Conservation (phyloP, 2,329 filamentous ascomycete genomes). For the Cladorrhinum sp. region DNA sequence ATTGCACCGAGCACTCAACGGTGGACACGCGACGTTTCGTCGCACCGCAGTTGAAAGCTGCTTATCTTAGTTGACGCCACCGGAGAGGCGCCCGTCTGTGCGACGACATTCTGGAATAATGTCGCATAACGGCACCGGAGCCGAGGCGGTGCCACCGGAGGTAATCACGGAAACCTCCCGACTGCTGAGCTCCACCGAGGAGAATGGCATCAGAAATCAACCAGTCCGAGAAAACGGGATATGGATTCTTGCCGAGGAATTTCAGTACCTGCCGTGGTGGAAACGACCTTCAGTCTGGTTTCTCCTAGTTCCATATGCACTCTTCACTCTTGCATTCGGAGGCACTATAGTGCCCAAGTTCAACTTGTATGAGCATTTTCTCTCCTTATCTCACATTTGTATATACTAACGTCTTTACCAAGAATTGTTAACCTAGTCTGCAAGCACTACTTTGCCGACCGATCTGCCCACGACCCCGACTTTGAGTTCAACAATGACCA, state of each 20-base stretch:
- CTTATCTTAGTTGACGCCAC: not conserved
- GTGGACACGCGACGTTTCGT: not conserved
- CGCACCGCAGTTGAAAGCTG: not conserved
- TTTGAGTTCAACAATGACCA: constrained; percentile 69
- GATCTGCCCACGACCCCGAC: constrained; percentile 54
- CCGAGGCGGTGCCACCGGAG: not conserved
- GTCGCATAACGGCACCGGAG: not conserved
- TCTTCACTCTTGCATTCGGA: constrained; percentile 84
- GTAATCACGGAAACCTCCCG: constrained; percentile 19
- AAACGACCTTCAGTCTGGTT: constrained; percentile 69
- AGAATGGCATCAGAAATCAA: constrained; percentile 18
- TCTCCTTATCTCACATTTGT: not conserved
- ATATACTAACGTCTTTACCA: constrained; percentile 6
- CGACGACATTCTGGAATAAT: not conserved
- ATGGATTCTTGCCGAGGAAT: constrained; percentile 57
- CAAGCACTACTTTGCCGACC: constrained; percentile 73
- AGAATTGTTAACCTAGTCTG: constrained; percentile 80
- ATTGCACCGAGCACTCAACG: not conserved
- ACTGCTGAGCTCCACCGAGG: constrained; percentile 36
- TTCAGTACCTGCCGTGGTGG: constrained; percentile 60
- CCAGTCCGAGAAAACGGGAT: constrained; percentile 26
- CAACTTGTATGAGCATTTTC: constrained; percentile 58
- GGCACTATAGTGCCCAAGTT: constrained; percentile 82
- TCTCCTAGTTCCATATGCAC: constrained; percentile 74
- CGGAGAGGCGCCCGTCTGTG: not conserved